Percentiles rank a stretch among this genome's conserved stretches.
Evolutionary conservation across 2,329 filamentous ascomycete genomes (phyloP).

Genomic region (Cadophora gregata): DNA sequence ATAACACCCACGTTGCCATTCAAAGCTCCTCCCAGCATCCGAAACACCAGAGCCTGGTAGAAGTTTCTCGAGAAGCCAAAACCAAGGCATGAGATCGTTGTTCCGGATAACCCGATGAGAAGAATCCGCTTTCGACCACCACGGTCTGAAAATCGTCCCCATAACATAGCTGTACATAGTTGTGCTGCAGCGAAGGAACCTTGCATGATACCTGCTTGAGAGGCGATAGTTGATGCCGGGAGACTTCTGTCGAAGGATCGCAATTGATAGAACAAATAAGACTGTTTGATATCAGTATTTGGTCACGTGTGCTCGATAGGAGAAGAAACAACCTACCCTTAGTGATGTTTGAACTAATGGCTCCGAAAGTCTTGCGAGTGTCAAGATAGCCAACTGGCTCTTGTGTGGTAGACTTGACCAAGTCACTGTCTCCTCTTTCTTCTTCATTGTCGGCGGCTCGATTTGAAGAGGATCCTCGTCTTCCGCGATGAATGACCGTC

Average conservation of each 20-base stretch:
- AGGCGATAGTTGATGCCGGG: slow-evolving; percentile 58
- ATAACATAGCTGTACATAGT: slow-evolving; percentile 71
- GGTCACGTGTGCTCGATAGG: not conserved
- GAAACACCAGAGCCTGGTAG: slow-evolving; percentile 61
- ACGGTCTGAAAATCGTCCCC: slow-evolving; percentile 68
- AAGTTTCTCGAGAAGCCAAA: slow-evolving; percentile 73
- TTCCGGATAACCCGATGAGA: slow-evolving; percentile 68
- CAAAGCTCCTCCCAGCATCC: slow-evolving; percentile 66
- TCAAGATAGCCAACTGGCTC: slow-evolving; percentile 78
- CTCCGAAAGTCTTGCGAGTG: slow-evolving; percentile 80
- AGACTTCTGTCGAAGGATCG: slow-evolving; percentile 60
- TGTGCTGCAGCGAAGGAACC: slow-evolving; percentile 71
- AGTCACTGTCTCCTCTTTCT: slow-evolving; percentile 53
- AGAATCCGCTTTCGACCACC: slow-evolving; percentile 64
- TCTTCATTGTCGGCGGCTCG: slow-evolving; percentile 32
- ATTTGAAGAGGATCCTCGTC: slow-evolving; percentile 42
- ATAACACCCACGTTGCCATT: slow-evolving; percentile 79
- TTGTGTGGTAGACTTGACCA: slow-evolving; percentile 82
- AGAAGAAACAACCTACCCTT: slow-evolving; percentile 36
- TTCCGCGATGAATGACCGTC: slow-evolving; percentile 36
- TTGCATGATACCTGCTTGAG: slow-evolving; percentile 71
- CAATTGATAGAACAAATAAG: slow-evolving; percentile 78
- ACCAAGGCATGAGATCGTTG: slow-evolving; percentile 66
- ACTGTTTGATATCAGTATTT: slow-evolving; percentile 55
- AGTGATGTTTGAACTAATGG: slow-evolving; percentile 78